Evolutionary conservation across 2,329 filamentous ascomycete species (phyloP).

Genomic region (Calonectria pauciramosa): DNA sequence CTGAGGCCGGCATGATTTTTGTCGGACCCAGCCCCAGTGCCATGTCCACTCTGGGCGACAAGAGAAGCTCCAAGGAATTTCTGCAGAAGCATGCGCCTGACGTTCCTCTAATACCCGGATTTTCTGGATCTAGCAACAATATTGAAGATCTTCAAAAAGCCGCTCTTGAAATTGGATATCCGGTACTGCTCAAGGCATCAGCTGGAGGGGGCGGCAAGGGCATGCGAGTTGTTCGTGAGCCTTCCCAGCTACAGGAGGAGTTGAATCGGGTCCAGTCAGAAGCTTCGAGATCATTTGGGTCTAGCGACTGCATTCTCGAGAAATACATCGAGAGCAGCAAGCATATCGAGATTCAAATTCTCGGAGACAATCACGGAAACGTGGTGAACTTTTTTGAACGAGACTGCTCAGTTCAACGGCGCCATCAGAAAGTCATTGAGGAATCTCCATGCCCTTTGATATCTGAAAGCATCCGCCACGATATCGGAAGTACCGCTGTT

Average conservation of each 20-base stretch:
- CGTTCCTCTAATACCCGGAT: constrained; percentile 34
- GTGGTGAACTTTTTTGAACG: constrained; percentile 56
- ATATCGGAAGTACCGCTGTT: constrained; percentile 50
- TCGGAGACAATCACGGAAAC: constrained; percentile 56
- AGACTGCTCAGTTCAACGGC: constrained; percentile 61
- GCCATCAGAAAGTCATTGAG: constrained; percentile 63
- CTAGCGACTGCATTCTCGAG: constrained; percentile 53
- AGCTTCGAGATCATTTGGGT: constrained; percentile 53
- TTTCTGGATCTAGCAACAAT: constrained; percentile 24
- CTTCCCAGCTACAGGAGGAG: constrained; percentile 34
- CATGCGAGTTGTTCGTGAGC: constrained; percentile 45
- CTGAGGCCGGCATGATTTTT: constrained; percentile 67
- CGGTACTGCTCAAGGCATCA: constrained; percentile 59
- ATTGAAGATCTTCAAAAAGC: constrained; percentile 22
- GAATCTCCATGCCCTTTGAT: constrained; percentile 44
- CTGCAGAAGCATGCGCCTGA: constrained; percentile 32
- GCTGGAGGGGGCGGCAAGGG: constrained; percentile 60
- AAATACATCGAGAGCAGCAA: constrained; percentile 53
- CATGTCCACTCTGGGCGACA: constrained; percentile 47
- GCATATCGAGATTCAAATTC: constrained; percentile 61
- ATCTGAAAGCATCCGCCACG: constrained; percentile 40
- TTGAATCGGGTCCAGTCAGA: constrained; percentile 49
- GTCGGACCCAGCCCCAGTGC: constrained; percentile 66
- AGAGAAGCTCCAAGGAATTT: constrained; percentile 37
- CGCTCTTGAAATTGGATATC: constrained; percentile 45